Evolutionary conservation across 2,329 filamentous ascomycete genomes (phyloP).

Genomic region (Fusarium sp.): DNA sequence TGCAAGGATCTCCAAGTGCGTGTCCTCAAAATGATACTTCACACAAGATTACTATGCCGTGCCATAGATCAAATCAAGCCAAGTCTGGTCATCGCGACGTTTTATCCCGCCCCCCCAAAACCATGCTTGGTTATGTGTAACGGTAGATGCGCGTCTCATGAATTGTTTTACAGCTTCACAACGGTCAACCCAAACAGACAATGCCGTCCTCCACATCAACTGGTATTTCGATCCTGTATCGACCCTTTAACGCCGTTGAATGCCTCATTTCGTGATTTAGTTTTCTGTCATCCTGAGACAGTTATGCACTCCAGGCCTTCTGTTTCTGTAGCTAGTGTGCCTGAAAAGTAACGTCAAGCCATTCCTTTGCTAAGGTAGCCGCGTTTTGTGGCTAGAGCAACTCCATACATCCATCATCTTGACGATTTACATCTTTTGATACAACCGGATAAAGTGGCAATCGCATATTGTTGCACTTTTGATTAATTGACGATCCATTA

Average conservation of each 20-base stretch:
- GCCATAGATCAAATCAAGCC: background rate
- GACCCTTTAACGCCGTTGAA: constrained; percentile 28
- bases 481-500: background rate
- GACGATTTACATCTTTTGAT: constrained; percentile 18
- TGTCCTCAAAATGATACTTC: background rate
- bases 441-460: background rate
- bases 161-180: constrained; percentile 13
- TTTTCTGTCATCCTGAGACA: constrained; percentile 1
- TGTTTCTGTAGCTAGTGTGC: constrained; percentile 2
- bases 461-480: background rate
- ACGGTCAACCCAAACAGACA: background rate
- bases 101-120: background rate
- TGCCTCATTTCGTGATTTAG: constrained; percentile 14
- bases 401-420: constrained; percentile 8
- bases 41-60: background rate
- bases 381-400: constrained; percentile 4
- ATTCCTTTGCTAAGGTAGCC: background rate
- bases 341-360: background rate
- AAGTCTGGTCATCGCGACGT: background rate
- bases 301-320: background rate
- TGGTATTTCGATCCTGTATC: constrained; percentile 3
- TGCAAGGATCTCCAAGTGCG: background rate
- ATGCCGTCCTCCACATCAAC: background rate
- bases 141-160: background rate
- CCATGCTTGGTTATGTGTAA: background rate